Percentiles rank a stretch among this genome's conserved stretches.
These are phyloP conservation scores for Cryphonectria carpinicola DNA, from an alignment of 2,329 filamentous ascomycete species.

Conservation along the genomic window DNA sequence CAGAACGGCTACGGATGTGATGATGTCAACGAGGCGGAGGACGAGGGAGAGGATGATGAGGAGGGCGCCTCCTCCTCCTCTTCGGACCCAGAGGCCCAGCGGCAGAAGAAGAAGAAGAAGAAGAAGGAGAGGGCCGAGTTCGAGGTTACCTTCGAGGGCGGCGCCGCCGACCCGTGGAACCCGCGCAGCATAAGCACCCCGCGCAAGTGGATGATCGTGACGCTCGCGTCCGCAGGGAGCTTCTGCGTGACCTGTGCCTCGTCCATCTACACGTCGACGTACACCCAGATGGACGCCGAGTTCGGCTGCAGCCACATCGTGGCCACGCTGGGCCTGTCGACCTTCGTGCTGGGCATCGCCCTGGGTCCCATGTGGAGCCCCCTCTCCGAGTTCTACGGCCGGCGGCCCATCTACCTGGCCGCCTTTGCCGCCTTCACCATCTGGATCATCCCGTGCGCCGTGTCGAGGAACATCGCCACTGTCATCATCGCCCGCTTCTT, in stretches of 20 bases:
- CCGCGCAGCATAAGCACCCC: conserved; percentile 68
- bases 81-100: conserved; percentile 7
- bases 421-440: conserved; percentile 77
- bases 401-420: conserved; percentile 77
- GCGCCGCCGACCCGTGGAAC: conserved; percentile 71
- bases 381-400: conserved; percentile 78
- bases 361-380: conserved; percentile 67
- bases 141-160: conserved; percentile 72
- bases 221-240: conserved; percentile 73
- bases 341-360: conserved; percentile 78
- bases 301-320: conserved; percentile 73
- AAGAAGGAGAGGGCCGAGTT: conserved; percentile 46
- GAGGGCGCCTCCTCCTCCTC: neutral
- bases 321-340: conserved; percentile 78
- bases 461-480: conserved; percentile 80
- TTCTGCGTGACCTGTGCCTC: conserved; percentile 87
- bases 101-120: conserved; percentile 37
- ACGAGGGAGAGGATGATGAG: conserved; percentile 24
- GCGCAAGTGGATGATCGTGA: conserved; percentile 80
- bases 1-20: conserved; percentile 51
- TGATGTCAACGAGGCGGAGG: conserved; percentile 32
- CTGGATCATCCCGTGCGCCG: conserved; percentile 80
- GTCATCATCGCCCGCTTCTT: conserved; percentile 81
- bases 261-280: conserved; percentile 88
- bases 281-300: conserved; percentile 73